These are phyloP conservation scores for Spathaspora sp. DNA, from an alignment of 1,139 yeast genomes.

Conservation along the genomic window DNA sequence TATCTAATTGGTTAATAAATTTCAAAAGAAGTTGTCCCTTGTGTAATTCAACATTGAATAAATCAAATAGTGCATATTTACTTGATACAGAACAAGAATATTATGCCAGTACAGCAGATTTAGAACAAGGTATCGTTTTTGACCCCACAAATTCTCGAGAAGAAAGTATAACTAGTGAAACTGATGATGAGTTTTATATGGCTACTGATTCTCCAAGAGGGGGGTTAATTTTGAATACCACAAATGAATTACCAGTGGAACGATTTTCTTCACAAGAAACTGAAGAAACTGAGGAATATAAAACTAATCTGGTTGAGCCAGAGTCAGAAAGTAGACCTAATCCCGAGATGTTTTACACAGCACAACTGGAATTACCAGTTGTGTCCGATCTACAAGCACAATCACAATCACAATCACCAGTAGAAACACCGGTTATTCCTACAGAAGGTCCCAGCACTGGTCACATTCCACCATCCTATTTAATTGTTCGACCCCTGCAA, in stretches of 20 bases:
- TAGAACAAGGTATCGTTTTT: conserved; percentile 15
- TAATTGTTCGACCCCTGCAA: conserved; percentile 26
- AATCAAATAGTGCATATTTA: conserved; percentile 11
- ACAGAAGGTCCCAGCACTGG: not conserved
- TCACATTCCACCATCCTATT: conserved; percentile 1
- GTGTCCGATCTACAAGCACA: not conserved
- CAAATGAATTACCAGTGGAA: not conserved
- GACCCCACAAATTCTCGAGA: conserved; percentile 10
- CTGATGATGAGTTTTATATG: not conserved
- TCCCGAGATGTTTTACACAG: conserved; percentile 8
- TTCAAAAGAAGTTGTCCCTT: conserved; percentile 47
- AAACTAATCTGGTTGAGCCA: not conserved
- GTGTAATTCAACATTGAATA: conserved; percentile 32
- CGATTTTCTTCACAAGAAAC: not conserved
- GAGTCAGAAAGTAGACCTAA: conserved; percentile 1
- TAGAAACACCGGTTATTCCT: not conserved
- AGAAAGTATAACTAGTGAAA: conserved; percentile 9
- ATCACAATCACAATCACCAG: not conserved
- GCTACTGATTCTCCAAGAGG: not conserved
- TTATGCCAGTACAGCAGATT: conserved; percentile 23
- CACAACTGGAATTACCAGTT: not conserved
- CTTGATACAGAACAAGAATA: conserved; percentile 19
- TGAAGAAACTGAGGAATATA: not conserved
- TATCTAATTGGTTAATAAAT: conserved; percentile 48
- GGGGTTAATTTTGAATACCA: not conserved